phyloP scores from a whole-genome alignment of 192 early-diverging fungal species.

The Linnemannia schmuckeri region DNA sequence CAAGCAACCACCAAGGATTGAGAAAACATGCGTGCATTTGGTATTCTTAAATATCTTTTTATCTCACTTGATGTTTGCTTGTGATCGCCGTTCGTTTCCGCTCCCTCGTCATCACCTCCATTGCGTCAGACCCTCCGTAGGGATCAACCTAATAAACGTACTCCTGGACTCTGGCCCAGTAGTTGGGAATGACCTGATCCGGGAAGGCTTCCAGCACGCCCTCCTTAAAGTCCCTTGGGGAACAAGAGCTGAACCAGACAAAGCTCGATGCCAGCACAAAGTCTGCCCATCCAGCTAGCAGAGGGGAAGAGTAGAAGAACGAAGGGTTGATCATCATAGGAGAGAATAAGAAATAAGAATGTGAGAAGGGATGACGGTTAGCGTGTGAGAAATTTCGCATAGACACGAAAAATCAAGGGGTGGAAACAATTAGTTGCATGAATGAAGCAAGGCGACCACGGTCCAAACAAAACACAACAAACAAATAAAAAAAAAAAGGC shows the following conservation, averaged over 20 bases:
- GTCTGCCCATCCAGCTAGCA: slow-evolving; percentile 59
- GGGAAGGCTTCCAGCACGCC: slow-evolving; percentile 43
- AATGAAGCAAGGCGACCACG: not conserved
- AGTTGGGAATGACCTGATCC: slow-evolving; percentile 48
- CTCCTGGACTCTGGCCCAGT: slow-evolving; percentile 52
- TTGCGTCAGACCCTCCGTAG: not conserved
- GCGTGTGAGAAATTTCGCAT: not conserved
- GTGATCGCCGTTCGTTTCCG: too few species aligned
- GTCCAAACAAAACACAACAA: not conserved
- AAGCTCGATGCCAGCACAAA: slow-evolving; percentile 54
- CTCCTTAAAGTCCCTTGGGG: slow-evolving; percentile 54
- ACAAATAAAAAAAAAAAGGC: too few species aligned
- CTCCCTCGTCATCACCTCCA: too few species aligned
- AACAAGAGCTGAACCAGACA: slow-evolving; percentile 39
- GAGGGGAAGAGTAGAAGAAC: not conserved
- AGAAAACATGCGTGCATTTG: too few species aligned
- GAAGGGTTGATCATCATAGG: not conserved
- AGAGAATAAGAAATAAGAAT: too few species aligned
- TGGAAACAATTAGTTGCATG: not conserved
- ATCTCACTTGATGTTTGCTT: too few species aligned
- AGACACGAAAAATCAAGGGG: not conserved
- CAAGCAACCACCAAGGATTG: too few species aligned
- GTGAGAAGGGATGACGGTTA: not conserved
- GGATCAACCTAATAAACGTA: slow-evolving; percentile 25
- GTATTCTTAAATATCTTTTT: too few species aligned